Base-by-base conservation (phyloP, 768 basidiomycete genomes). In the Suillus subluteus region DNA sequence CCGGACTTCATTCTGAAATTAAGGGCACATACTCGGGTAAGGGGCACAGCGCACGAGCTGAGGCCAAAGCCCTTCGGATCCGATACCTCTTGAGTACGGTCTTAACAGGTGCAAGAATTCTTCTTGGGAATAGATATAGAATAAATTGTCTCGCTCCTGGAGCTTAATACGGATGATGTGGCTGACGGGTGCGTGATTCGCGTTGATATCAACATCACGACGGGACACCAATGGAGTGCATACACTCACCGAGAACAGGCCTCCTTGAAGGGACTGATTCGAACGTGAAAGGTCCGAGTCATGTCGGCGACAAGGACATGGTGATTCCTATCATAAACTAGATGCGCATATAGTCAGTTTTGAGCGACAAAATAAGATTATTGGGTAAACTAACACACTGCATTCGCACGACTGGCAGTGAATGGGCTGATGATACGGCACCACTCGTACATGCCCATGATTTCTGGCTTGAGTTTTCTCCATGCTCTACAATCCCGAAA, bases 71-170 rank as follows among this genome's bases (percentile, higher is more conserved):
- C n/a, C n/a, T n/a, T n/a, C n/a, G n/a, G n/a, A n/a, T n/a, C n/a
- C n/a, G n/a, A n/a, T n/a, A n/a, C n/a, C n/a, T n/a, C n/a, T n/a
- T n/a, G n/a, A n/a, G n/a, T n/a, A n/a, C n/a, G n/a, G n/a, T n/a
- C n/a, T n/a, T n/a, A n/a, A n/a, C n/a, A n/a, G n/a, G n/a, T 86
- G 85, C 71, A 86, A 87, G 67, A 84, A 87, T 70, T 88, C 86
- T 68, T 88, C 87, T 69, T 89, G 87, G 58, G 79, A 78, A 1
- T 80, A 74, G 61, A 89, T 88, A 63, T 84, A 82, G 69, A 79
- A 82, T 7, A 81, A 66, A 0, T 73, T 79, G 26, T 77, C 74
- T 62, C 79, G 75, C 71, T 85, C 78, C 46, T 77, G 78, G 9
- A 89, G 80, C 3, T 76, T 81, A 52, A 89, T 68, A 62, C 83